phyloP scores from a whole-genome alignment of 768 basidiomycete genomes.

The Mycena haematopus region DNA sequence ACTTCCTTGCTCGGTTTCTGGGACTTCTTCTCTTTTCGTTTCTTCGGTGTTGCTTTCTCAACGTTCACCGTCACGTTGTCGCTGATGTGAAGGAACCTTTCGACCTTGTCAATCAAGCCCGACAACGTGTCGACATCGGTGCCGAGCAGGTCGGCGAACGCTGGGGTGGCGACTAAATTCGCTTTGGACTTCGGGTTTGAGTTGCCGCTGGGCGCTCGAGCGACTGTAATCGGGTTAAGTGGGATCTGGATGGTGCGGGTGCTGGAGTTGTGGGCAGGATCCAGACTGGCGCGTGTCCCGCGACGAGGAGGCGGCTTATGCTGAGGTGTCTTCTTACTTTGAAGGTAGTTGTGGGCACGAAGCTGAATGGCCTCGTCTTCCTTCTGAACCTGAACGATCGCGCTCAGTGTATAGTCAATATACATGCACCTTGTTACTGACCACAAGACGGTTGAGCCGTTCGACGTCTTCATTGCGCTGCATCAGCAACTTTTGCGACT shows the following conservation, averaged over 20 bases:
- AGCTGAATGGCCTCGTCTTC: slow-evolving; percentile 21
- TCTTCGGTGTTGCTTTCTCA: slow-evolving; percentile 15
- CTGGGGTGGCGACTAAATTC: slow-evolving; percentile 12
- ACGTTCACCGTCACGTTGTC: slow-evolving; percentile 12
- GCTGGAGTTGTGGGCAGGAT: slow-evolving; percentile 14
- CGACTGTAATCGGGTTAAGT: slow-evolving; percentile 15
- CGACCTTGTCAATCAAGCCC: slow-evolving; percentile 9
- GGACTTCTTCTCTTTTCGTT: slow-evolving; percentile 7
- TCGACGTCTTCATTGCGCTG: slow-evolving; percentile 19
- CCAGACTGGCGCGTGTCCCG: slow-evolving; percentile 21
- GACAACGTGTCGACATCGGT: slow-evolving; percentile 17
- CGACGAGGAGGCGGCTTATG: slow-evolving; percentile 18
- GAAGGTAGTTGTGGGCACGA: slow-evolving; percentile 7
- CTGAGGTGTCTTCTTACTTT: slow-evolving; percentile 15
- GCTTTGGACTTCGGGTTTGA: slow-evolving; percentile 9
- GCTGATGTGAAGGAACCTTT: slow-evolving; percentile 15
- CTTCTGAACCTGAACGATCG: slow-evolving; percentile 15
- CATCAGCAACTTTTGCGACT: slow-evolving; percentile 15
- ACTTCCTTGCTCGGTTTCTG: slow-evolving; percentile 11
- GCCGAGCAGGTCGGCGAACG: slow-evolving; percentile 17
- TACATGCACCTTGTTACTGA: slow-evolving; percentile 7
- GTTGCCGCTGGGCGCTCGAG: not conserved
- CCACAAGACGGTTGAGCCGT: slow-evolving; percentile 13
- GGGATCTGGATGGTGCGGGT: slow-evolving; percentile 21
- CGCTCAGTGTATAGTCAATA: slow-evolving; percentile 4